phyloP scores from a whole-genome alignment of 148 eudicot species.

The Rhododendron molle region DNA sequence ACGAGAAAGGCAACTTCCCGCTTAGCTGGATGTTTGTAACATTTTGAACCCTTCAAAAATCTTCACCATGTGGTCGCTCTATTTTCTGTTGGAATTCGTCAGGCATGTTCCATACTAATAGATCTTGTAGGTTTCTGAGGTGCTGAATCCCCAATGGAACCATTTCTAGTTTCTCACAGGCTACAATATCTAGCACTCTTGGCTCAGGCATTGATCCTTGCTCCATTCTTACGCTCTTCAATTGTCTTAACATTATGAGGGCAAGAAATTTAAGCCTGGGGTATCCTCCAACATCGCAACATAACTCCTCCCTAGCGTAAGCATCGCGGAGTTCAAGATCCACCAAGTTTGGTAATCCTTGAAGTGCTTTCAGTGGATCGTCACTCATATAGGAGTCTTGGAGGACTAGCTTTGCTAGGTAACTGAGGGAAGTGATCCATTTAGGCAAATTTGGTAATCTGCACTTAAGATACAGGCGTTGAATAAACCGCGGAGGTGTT shows the following conservation, averaged over 20 bases:
- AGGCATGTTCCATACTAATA: background rate
- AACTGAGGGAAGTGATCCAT: background rate
- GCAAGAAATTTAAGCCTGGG: slow-evolving; percentile 6
- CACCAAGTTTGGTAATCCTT: slow-evolving; percentile 3
- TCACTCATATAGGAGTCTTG: background rate
- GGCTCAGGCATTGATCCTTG: slow-evolving; percentile 11
- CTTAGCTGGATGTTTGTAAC: no score
- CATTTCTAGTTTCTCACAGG: slow-evolving; percentile 2
- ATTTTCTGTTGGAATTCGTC: background rate
- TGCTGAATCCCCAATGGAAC: slow-evolving; percentile 17
- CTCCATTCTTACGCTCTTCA: background rate
- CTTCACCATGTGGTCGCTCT: slow-evolving; percentile 8
- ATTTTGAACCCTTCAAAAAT: background rate
- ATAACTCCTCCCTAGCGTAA: slow-evolving; percentile 6
- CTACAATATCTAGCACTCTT: background rate
- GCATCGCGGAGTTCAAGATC: slow-evolving; percentile 13
- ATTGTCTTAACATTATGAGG: background rate
- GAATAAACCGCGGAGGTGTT: slow-evolving; percentile 2
- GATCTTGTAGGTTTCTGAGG: background rate
- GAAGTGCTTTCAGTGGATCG: slow-evolving; percentile 11
- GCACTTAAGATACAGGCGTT: background rate
- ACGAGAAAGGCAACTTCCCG: no score
- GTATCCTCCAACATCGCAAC: background rate
- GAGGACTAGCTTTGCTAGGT: slow-evolving; percentile 13
- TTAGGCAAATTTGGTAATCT: slow-evolving; percentile 1